Percentiles rank a stretch among this genome's conserved stretches.
Evolutionary conservation across 2,329 filamentous ascomycete genomes (phyloP).

Genomic region (Hypomyces rosellus): DNA sequence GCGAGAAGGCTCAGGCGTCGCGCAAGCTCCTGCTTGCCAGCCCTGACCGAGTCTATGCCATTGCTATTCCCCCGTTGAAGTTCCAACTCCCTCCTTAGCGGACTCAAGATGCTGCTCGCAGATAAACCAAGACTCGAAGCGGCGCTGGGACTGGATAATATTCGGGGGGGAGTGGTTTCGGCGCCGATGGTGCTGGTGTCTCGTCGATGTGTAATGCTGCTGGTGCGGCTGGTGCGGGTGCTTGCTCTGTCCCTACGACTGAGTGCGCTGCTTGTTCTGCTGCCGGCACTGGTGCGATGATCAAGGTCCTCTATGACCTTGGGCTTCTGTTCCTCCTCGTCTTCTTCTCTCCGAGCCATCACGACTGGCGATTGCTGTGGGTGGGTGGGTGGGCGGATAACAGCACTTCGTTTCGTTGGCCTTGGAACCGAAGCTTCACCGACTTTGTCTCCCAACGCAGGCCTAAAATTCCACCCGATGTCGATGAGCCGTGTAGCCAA

Average conservation of each 20-base stretch:
- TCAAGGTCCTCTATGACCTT: conserved; percentile 11
- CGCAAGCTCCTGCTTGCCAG: conserved; percentile 39
- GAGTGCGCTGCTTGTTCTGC: conserved; percentile 10
- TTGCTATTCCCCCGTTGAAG: conserved; percentile 7
- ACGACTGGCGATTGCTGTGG: not conserved
- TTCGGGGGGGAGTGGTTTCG: conserved; percentile 18
- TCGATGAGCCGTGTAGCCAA: no score
- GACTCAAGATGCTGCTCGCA: conserved; percentile 23
- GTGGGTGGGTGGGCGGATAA: not conserved
- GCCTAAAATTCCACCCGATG: not conserved
- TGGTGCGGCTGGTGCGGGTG: conserved; percentile 14
- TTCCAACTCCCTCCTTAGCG: conserved; percentile 25
- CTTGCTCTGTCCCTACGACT: conserved; percentile 9
- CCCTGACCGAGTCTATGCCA: conserved; percentile 18
- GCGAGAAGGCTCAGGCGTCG: conserved; percentile 33
- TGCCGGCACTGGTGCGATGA: conserved; percentile 13
- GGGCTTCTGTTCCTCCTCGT: conserved; percentile 5
- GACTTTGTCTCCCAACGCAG: conserved; percentile 2
- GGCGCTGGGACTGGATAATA: conserved; percentile 27
- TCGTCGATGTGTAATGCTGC: conserved; percentile 10
- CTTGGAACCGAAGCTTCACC: not conserved
- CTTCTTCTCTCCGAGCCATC: conserved; percentile 9
- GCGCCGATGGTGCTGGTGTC: conserved; percentile 8
- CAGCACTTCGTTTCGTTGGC: not conserved
- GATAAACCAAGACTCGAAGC: conserved; percentile 28